phyloP scores from a whole-genome alignment of 768 basidiomycete genomes.

The Zangia roseola region DNA sequence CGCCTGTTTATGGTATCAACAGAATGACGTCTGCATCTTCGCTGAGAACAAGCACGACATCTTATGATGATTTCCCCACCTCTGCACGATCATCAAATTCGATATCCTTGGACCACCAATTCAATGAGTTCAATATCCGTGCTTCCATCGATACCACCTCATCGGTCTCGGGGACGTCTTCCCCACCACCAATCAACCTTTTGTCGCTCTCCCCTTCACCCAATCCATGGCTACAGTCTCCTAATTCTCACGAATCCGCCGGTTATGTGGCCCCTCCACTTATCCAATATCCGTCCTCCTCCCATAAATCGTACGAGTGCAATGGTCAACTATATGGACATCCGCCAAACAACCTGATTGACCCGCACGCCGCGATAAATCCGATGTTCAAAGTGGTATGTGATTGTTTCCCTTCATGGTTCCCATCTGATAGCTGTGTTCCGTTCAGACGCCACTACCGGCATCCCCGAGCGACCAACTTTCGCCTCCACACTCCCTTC shows the following conservation, averaged over 20 bases:
- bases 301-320: slow-evolving; percentile 48
- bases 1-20: slow-evolving; percentile 63
- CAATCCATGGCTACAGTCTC: slow-evolving; percentile 54
- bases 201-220: slow-evolving; percentile 69
- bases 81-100: slow-evolving; percentile 81
- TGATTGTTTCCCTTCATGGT: slow-evolving; percentile 15
- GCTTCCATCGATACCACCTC: slow-evolving; percentile 63
- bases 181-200: slow-evolving; percentile 74
- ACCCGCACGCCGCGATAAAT: slow-evolving; percentile 71
- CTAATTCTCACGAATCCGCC: slow-evolving; percentile 40
- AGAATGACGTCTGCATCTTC: slow-evolving; percentile 79
- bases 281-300: slow-evolving; percentile 39
- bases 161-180: slow-evolving; percentile 60
- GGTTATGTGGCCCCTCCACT: slow-evolving; percentile 37
- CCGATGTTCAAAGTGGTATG: slow-evolving; percentile 91
- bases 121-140: slow-evolving; percentile 73
- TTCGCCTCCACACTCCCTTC: slow-evolving; percentile 51
- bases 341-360: slow-evolving; percentile 59
- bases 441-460: slow-evolving; percentile 52
- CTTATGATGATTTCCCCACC: slow-evolving; percentile 69
- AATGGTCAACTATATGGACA: slow-evolving; percentile 51
- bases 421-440: slow-evolving; percentile 7
- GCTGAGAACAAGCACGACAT: slow-evolving; percentile 52
- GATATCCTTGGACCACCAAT: slow-evolving; percentile 71
- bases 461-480: slow-evolving; percentile 38